Evolutionary conservation across 257 asterid genomes (phyloP).

Genomic region (Solanum paucissectum): DNA sequence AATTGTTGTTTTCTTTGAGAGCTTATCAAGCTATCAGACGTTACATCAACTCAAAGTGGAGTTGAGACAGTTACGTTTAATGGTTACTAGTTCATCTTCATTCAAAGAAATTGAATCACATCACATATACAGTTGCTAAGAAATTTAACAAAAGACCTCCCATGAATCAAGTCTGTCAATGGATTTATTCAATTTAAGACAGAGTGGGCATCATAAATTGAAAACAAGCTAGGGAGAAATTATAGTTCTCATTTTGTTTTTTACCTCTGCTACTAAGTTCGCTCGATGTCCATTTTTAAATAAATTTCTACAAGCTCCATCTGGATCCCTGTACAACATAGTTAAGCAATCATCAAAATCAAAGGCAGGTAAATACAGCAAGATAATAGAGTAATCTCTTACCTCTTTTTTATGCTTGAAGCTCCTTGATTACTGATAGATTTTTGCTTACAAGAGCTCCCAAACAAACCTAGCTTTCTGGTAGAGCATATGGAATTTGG

Average conservation of each 20-base stretch:
- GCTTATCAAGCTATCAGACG: not conserved
- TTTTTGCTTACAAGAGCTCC: constrained; percentile 27
- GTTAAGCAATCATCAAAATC: constrained; percentile 10
- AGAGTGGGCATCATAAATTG: not conserved
- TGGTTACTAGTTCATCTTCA: not conserved
- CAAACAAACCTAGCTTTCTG: constrained; percentile 19
- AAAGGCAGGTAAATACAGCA: not conserved
- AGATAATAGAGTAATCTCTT: not conserved
- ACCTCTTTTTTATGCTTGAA: constrained; percentile 38
- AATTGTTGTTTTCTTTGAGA: not conserved
- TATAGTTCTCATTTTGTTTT: not conserved
- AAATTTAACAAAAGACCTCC: not conserved
- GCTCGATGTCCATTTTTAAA: constrained; percentile 21
- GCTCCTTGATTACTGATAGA: constrained; percentile 16
- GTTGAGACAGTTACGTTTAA: not conserved
- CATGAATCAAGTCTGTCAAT: not conserved
- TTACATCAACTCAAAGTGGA: not conserved
- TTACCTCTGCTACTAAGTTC: constrained; percentile 27
- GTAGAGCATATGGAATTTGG: constrained; percentile 36
- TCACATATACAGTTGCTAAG: not conserved
- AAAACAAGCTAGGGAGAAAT: not conserved
- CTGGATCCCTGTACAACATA: constrained; percentile 31
- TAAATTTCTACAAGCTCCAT: constrained; percentile 28
- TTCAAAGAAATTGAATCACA: not conserved
- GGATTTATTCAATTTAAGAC: not conserved